Evolutionary conservation across 2,329 filamentous ascomycete species (phyloP).

Genomic region (Polychaeton citri): DNA sequence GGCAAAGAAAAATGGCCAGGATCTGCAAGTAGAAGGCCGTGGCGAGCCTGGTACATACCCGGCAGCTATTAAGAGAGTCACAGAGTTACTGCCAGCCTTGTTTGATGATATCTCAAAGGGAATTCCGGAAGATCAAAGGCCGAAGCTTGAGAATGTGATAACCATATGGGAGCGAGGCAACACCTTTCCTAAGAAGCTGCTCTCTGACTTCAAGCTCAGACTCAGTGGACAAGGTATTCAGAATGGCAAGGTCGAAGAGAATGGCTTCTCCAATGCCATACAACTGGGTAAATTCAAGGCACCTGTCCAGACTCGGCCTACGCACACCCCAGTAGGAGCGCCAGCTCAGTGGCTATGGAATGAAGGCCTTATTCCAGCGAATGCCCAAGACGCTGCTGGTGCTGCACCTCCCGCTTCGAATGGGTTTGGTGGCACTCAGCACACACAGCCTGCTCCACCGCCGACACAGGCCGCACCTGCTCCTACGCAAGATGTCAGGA

Average conservation of each 20-base stretch:
- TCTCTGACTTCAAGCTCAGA: conserved; percentile 68
- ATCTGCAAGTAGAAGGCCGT: conserved; percentile 50
- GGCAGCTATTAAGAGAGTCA: conserved; percentile 91
- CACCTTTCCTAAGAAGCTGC: conserved; percentile 72
- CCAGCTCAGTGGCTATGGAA: conserved; percentile 18
- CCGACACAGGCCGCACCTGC: conserved; percentile 6
- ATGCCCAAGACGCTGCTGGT: conserved; percentile 2
- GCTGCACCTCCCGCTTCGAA: too few relatives aligned
- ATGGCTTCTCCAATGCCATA: conserved; percentile 4
- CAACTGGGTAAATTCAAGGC: conserved; percentile 15
- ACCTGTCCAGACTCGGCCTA: conserved; percentile 15
- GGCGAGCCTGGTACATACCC: conserved; percentile 83
- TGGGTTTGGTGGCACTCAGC: conserved; percentile 1
- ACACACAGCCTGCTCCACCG: conserved; percentile 6
- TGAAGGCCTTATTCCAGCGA: conserved; percentile 15
- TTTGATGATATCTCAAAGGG: conserved; percentile 91
- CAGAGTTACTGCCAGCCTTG: conserved; percentile 80
- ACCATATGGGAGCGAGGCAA: conserved; percentile 96
- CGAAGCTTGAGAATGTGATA: conserved; percentile 89
- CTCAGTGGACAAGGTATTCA: conserved; percentile 9
- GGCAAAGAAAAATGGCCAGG: conserved; percentile 72
- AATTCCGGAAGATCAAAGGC: conserved; percentile 90
- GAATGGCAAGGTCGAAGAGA: conserved; percentile 5
- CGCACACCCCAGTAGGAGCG: conserved; percentile 16
- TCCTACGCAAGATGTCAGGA: conserved; percentile 19